Evolutionary conservation across 106 monocot species (phyloP).

Genomic region (Dendrobium chrysotoxum): DNA sequence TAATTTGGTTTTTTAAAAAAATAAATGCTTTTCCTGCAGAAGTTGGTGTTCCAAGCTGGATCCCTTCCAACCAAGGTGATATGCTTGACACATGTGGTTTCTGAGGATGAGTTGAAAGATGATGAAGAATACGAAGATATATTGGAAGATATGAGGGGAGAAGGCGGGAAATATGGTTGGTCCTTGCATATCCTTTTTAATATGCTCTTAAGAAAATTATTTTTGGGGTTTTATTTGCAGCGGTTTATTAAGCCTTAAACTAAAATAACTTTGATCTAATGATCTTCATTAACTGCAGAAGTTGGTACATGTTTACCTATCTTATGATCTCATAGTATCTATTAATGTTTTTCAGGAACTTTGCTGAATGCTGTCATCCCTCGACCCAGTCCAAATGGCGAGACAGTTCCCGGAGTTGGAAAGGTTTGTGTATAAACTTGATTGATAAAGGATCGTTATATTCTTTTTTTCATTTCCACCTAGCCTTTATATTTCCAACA

Average conservation of each 20-base stretch:
- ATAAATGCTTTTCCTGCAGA: constrained; percentile 20
- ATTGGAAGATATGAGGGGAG: constrained; percentile 47
- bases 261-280: too few species aligned
- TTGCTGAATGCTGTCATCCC: constrained; percentile 55
- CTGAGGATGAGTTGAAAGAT: constrained; percentile 31
- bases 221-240: not conserved
- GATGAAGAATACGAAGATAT: constrained; percentile 56
- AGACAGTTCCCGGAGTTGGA: constrained; percentile 40
- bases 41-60: constrained; percentile 29
- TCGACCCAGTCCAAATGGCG: constrained; percentile 36
- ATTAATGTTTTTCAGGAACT: constrained; percentile 25
- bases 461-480: too few species aligned
- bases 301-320: too few species aligned
- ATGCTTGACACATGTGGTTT: constrained; percentile 40
- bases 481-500: too few species aligned
- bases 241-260: too few species aligned
- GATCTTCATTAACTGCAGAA: too few species aligned
- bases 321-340: not conserved
- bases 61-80: constrained; percentile 40
- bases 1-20: too few species aligned
- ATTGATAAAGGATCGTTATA: too few species aligned
- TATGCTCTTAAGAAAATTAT: not conserved
- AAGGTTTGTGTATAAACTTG: constrained; percentile 23
- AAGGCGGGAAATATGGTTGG: constrained; percentile 50
- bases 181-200: not conserved